Evolutionary conservation across 768 basidiomycete species (phyloP), one percentile per base, ranked within the genome.

Genomic region (Hirschioporus abietinus): DNA sequence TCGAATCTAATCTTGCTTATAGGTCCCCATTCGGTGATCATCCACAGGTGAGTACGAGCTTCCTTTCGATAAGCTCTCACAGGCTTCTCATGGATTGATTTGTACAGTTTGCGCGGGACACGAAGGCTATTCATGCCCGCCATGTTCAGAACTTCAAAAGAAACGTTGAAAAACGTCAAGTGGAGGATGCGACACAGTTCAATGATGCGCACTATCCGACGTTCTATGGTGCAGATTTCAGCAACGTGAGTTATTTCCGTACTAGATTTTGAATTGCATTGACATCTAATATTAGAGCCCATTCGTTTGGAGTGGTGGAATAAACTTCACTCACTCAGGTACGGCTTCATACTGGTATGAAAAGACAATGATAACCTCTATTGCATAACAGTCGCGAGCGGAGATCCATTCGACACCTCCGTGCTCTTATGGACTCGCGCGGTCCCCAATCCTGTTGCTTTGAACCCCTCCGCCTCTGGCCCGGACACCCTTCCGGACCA

Each of bases 351-450:
- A 5, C 17, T 65, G 27, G 26, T 30, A 42, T 27, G 8, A 30
- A 30, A 30, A 30, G 30, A 30, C 12, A 2, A 15, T 52, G 42
- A 15, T 52, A 1, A 52, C 42, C 12, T 3, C 4, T 12, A 10
- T 6, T 5, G 12, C 12, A 23, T 12, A n/a, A 12, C 65, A 82
- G 83, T 84, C 24, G 83, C 83, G 23, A 84, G 83, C 69, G 83
- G 85, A 9, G 84, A 87, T 70, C 85, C 86, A 5, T 79, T 83
- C 60, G 82, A 83, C 66, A 79, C 77, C 23, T 85, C 84, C 24
- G 79, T 86, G 36, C 77, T 86, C 52, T 77, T 86, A 20, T 88
- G 86, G 86, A 88, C 86, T 1, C 83, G 84, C 27, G 83, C 86
- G 1, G 75, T 78, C 24, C 80, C 83, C 15, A 59, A 71, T 17